phyloP scores from a whole-genome alignment of 148 eudicot species.

The Fagopyrum homotropicum region DNA sequence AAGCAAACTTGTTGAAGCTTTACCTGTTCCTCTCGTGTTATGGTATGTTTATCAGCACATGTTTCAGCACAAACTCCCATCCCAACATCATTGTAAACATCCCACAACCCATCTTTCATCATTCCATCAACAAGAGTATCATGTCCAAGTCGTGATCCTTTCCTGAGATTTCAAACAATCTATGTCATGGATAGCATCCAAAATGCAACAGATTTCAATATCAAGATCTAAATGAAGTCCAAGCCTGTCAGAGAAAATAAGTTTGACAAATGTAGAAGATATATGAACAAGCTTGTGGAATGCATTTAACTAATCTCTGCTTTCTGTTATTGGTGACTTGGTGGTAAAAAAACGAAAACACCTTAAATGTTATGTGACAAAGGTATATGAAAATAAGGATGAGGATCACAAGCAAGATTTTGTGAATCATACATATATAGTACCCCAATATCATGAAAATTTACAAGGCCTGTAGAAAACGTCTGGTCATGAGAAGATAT shows the following conservation, averaged over 20 bases:
- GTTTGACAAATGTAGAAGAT: background rate
- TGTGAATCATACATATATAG: background rate
- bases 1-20: conserved; percentile 6
- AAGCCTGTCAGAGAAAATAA: background rate
- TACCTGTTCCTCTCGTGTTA: conserved; percentile 82
- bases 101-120: conserved; percentile 96
- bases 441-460: background rate
- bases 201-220: background rate
- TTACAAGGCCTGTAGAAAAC: background rate
- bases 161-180: conserved; percentile 24
- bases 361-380: background rate
- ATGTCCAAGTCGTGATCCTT: conserved; percentile 91
- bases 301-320: background rate
- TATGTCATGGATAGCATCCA: background rate
- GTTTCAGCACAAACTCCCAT: conserved; percentile 96
- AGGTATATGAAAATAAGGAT: background rate
- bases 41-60: conserved; percentile 76
- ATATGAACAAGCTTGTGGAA: background rate
- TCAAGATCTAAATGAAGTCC: background rate
- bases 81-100: conserved; percentile 83
- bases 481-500: background rate
- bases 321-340: background rate
- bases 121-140: conserved; percentile 96
- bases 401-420: background rate
- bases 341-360: background rate